A percentile compares a stretch with the other conserved stretches of the same genome.
phyloP scores from a whole-genome alignment of 176 grass and related monocot genomes.

The Cenchrus fungigraminus region DNA sequence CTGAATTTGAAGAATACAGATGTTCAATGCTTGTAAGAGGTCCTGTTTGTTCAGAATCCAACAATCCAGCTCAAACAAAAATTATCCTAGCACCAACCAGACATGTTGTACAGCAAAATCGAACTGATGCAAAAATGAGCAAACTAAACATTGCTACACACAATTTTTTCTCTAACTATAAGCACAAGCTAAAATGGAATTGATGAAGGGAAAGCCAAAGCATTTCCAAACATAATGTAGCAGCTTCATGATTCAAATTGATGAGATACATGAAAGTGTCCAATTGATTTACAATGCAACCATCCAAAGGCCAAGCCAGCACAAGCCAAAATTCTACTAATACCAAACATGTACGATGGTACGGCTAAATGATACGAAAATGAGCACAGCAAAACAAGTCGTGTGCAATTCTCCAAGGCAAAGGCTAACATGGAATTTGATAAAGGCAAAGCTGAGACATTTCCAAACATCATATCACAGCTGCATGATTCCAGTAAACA shows the following conservation, averaged over 20 bases:
- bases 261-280: not conserved
- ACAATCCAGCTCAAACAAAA: not conserved
- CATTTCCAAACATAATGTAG: not conserved
- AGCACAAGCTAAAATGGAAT: not conserved
- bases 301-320: not conserved
- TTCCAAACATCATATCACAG: not conserved
- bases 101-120: not conserved
- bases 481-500: not conserved
- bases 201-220: not conserved
- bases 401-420: not conserved
- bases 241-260: conserved; percentile 2
- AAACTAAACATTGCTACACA: not conserved
- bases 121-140: not conserved
- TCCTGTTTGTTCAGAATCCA: not conserved
- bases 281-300: not conserved
- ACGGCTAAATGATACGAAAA: not conserved
- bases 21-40: not conserved
- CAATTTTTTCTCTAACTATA: not conserved
- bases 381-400: not conserved
- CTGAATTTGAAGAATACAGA: not conserved
- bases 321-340: not conserved
- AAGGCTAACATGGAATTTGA: not conserved
- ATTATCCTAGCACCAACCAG: not conserved
- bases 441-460: conserved; percentile 3
- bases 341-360: not conserved